Evolutionary conservation across 495 filamentous ascomycete species (phyloP).

Genomic region (Physcia stellaris): DNA sequence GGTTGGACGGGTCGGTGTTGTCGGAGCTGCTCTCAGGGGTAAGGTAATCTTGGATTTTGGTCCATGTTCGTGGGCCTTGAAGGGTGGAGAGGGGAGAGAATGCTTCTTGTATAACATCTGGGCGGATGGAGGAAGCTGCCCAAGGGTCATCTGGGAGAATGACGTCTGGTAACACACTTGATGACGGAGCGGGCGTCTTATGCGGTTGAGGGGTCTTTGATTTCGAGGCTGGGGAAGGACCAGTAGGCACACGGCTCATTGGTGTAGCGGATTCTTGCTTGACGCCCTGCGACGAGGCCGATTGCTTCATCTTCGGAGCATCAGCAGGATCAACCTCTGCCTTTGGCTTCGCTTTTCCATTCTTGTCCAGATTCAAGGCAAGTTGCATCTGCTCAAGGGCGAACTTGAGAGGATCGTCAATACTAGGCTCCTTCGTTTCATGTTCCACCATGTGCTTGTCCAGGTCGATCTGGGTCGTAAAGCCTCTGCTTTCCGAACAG

Average conservation of each 20-base stretch:
- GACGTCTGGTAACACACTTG: constrained; percentile 1
- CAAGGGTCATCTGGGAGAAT: not conserved
- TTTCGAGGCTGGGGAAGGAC: constrained; percentile 32
- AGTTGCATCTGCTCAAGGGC: constrained; percentile 30
- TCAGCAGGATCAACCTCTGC: constrained; percentile 11
- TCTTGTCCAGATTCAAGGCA: constrained; percentile 24
- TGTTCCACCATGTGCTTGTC: constrained; percentile 37
- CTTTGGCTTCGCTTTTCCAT: constrained; percentile 18
- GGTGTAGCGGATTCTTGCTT: constrained; percentile 28
- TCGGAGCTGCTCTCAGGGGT: constrained; percentile 7
- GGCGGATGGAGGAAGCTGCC: constrained; percentile 1
- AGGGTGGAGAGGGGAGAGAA: constrained; percentile 28
- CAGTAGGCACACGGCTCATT: constrained; percentile 20
- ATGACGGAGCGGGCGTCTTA: constrained; percentile 15
- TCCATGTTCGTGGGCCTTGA: constrained; percentile 29
- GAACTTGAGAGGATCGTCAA: constrained; percentile 34
- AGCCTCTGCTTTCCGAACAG: constrained; percentile 34
- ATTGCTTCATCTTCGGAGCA: constrained; percentile 16
- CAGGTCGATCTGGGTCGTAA: constrained; percentile 29
- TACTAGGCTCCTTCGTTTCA: constrained; percentile 26
- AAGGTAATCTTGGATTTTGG: constrained; percentile 18
- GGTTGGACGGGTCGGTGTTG: constrained; percentile 6
- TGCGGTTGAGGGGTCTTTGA: constrained; percentile 27
- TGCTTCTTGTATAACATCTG: constrained; percentile 14
- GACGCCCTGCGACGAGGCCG: constrained; percentile 20